Conservation (phyloP, 306 rosid species). For the Fragaria nilgerrensis region DNA sequence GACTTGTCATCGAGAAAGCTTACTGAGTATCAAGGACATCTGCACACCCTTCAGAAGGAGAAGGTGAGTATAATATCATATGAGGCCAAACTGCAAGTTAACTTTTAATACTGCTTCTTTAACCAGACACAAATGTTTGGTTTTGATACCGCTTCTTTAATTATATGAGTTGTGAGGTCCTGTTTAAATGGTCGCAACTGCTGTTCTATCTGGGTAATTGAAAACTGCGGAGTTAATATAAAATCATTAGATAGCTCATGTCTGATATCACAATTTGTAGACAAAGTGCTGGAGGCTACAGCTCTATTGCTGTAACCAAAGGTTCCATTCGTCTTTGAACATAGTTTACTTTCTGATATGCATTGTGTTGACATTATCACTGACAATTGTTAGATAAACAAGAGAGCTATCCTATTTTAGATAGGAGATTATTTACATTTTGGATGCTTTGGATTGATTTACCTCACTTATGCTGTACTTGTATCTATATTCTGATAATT, state of each 20-base stretch:
- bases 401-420: neutral
- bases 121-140: neutral
- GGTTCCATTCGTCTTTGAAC: neutral
- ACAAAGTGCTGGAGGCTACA: neutral
- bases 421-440: neutral
- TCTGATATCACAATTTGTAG: neutral
- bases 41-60: constrained; percentile 79
- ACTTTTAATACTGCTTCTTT: neutral
- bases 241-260: neutral
- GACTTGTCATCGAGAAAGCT: constrained; percentile 86
- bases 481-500: neutral
- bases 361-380: neutral
- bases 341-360: neutral
- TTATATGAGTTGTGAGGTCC: constrained; percentile 7
- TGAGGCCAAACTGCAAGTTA: constrained; percentile 5
- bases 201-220: neutral
- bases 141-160: neutral
- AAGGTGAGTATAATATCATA: constrained; percentile 51
- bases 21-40: constrained; percentile 74
- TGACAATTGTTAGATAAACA: neutral
- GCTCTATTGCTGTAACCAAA: neutral
- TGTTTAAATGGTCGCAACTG: constrained; percentile 10
- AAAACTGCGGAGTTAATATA: neutral
- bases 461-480: neutral
- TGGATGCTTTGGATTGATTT: neutral